Conservation (phyloP, 1,284 basidiomycete species). For the Microbotryum intermedium region DNA sequence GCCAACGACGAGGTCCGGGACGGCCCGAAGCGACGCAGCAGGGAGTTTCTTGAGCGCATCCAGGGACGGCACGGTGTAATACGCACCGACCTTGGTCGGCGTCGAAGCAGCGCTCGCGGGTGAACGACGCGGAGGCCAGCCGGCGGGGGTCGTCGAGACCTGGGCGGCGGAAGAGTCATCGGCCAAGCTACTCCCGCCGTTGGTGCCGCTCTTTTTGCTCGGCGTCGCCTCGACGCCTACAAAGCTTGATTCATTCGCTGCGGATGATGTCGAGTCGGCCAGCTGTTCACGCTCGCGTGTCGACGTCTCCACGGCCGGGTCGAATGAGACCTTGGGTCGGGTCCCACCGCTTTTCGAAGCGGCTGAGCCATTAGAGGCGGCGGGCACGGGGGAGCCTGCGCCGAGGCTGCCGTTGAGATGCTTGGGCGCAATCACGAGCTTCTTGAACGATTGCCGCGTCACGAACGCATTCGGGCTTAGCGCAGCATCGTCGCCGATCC, state of each 20-base stretch:
- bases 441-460: slow-evolving; percentile 81
- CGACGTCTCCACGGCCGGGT: no score
- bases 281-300: no score
- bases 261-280: no score
- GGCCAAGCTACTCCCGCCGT: background rate
- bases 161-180: slow-evolving; percentile 6
- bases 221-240: background rate
- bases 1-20: slow-evolving; percentile 69
- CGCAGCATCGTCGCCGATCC: slow-evolving; percentile 49
- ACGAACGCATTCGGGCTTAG: slow-evolving; percentile 52
- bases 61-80: slow-evolving; percentile 74
- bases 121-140: background rate
- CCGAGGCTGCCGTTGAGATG: slow-evolving; percentile 36
- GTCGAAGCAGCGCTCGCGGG: background rate
- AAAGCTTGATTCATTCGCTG: no score
- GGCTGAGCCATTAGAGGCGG: slow-evolving; percentile 1
- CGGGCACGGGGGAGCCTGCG: slow-evolving; percentile 14
- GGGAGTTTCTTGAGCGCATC: slow-evolving; percentile 58
- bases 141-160: background rate
- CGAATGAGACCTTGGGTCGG: slow-evolving; percentile 5
- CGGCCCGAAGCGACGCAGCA: slow-evolving; percentile 62
- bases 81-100: slow-evolving; percentile 63
- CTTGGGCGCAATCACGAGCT: slow-evolving; percentile 73
- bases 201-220: slow-evolving; percentile 2
- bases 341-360: background rate